Conservation (phyloP, 345 rosid species). For the Salix viminalis region DNA sequence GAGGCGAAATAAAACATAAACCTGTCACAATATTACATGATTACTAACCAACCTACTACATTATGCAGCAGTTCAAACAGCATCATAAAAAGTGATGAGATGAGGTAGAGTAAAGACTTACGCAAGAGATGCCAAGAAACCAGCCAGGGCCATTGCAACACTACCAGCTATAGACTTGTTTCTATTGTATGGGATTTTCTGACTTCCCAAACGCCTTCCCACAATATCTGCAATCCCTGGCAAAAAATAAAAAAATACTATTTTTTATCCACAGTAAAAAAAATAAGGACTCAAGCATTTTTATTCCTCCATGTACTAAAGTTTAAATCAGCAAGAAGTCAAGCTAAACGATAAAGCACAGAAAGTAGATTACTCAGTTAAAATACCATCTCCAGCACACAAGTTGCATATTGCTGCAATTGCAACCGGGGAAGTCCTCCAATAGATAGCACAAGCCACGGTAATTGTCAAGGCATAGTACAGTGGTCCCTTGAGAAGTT, state of each 20-base stretch:
- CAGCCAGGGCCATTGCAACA: constrained; percentile 66
- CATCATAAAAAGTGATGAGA: background rate
- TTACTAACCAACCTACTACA: constrained; percentile 5
- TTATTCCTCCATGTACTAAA: background rate
- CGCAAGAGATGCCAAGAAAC: constrained; percentile 67
- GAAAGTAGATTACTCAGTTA: background rate
- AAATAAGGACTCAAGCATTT: background rate
- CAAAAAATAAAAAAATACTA: background rate
- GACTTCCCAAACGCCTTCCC: constrained; percentile 66
- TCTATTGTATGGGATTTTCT: constrained; percentile 73
- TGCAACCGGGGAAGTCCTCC: constrained; percentile 76
- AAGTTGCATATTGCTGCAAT: constrained; percentile 84
- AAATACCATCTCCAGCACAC: constrained; percentile 96
- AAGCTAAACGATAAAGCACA: background rate
- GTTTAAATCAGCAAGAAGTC: background rate
- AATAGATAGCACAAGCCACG: constrained; percentile 50
- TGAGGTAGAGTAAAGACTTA: constrained; percentile 15
- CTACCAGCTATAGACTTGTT: constrained; percentile 83
- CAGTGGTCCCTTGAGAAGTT: constrained; percentile 88
- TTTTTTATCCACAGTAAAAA: background rate
- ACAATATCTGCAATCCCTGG: constrained; percentile 85
- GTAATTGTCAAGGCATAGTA: constrained; percentile 66
- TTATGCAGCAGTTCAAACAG: background rate
- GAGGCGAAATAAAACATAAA: constrained; percentile 66
- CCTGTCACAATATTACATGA: constrained; percentile 31